Conservation (phyloP, 331 rosid genomes). For the Pyrus hybrid region DNA sequence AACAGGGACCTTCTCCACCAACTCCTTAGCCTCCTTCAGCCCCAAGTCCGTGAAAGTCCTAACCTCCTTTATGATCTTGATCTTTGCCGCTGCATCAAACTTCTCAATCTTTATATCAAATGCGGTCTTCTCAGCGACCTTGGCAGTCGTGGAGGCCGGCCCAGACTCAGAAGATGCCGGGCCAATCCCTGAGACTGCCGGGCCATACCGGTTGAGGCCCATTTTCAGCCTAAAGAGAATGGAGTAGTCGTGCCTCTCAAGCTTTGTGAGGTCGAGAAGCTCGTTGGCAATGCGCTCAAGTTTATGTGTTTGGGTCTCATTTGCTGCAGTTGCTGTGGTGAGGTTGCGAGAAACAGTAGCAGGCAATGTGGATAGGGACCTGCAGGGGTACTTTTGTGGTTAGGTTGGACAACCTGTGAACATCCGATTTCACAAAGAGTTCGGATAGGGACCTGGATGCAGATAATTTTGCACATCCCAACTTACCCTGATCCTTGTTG, state of each 20-base stretch:
- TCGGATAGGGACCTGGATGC: neutral
- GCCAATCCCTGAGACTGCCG: conserved; percentile 28
- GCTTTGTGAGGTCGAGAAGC: conserved; percentile 38
- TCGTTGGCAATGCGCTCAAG: conserved; percentile 48
- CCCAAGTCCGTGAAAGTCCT: conserved; percentile 26
- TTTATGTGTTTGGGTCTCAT: conserved; percentile 27
- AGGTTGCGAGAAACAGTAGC: conserved; percentile 13
- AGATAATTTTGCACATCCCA: neutral
- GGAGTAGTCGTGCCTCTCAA: conserved; percentile 59
- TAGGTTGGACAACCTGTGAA: conserved; percentile 8
- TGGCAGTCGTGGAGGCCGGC: neutral
- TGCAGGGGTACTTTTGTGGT: conserved; percentile 5
- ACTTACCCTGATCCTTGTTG: conserved; percentile 3
- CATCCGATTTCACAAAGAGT: neutral
- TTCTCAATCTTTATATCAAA: conserved; percentile 30
- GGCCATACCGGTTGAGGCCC: conserved; percentile 55
- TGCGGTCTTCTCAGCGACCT: conserved; percentile 23
- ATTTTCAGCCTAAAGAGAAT: conserved; percentile 55
- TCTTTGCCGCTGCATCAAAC: conserved; percentile 25
- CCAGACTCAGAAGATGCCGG: conserved; percentile 15
- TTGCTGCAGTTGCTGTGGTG: conserved; percentile 18
- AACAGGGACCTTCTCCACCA: conserved; percentile 28
- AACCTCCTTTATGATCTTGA: conserved; percentile 31
- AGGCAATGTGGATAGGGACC: conserved; percentile 8
- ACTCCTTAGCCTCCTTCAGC: conserved; percentile 29